Percentiles rank a stretch among this genome's conserved stretches.
phyloP scores from a whole-genome alignment of 2,329 filamentous ascomycete genomes.

The Fusarium sublunatum region DNA sequence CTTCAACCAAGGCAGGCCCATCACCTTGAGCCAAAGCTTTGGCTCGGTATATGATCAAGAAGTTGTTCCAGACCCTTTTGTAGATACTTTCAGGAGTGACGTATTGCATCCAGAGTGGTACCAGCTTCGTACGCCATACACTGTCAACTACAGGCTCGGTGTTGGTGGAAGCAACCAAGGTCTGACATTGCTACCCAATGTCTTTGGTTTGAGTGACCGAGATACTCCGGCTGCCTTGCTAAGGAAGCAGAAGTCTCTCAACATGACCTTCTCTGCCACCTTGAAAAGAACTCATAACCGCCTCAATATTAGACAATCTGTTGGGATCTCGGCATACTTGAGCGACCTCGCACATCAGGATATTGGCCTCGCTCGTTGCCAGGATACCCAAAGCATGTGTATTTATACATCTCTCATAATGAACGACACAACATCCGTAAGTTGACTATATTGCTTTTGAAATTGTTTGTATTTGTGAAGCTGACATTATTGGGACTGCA shows the following conservation, averaged over 20 bases:
- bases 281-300: conserved; percentile 23
- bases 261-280: conserved; percentile 47
- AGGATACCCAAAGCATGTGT: no score
- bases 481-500: not conserved
- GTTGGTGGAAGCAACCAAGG: not conserved
- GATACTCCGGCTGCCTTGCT: conserved; percentile 47
- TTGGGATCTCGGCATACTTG: conserved; percentile 45
- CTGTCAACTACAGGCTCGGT: conserved; percentile 13
- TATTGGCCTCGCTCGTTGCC: conserved; percentile 19
- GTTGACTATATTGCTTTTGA: no score
- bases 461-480: no score
- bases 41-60: conserved; percentile 12
- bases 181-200: conserved; percentile 49
- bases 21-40: conserved; percentile 21
- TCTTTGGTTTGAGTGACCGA: conserved; percentile 45
- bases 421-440: no score
- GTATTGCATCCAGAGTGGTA: conserved; percentile 17
- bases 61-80: conserved; percentile 11
- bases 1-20: conserved; percentile 35
- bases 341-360: conserved; percentile 46
- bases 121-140: conserved; percentile 29
- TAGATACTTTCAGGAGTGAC: conserved; percentile 10
- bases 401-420: no score
- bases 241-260: conserved; percentile 47
- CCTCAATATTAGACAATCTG: conserved; percentile 37